Evolutionary conservation across 2,329 filamentous ascomycete genomes (phyloP).

Genomic region (Dothiorella sarmentorum): DNA sequence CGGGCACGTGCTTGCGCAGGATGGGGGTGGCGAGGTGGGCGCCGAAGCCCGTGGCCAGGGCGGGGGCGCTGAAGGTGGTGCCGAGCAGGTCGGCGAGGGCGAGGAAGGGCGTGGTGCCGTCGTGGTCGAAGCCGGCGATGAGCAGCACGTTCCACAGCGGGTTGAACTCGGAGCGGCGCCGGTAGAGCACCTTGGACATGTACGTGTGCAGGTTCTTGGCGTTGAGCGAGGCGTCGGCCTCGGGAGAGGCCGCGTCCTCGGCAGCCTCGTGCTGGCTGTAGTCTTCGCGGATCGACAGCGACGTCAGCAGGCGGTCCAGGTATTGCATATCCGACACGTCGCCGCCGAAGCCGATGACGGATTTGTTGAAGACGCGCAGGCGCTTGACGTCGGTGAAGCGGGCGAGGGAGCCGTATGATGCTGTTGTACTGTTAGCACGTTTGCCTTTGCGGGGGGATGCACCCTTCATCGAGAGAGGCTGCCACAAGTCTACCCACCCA

Average conservation of each 20-base stretch:
- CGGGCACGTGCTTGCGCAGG: slow-evolving; percentile 76
- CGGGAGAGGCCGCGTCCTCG: slow-evolving; percentile 38
- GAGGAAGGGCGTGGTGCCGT: slow-evolving; percentile 77
- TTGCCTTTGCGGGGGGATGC: neutral
- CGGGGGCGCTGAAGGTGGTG: slow-evolving; percentile 84
- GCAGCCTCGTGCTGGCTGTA: slow-evolving; percentile 53
- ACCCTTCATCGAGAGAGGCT: neutral
- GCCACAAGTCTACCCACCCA: slow-evolving; percentile 61
- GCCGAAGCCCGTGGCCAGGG: slow-evolving; percentile 89
- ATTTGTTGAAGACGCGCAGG: slow-evolving; percentile 81
- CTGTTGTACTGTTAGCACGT: slow-evolving; percentile 46
- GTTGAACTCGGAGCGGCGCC: slow-evolving; percentile 91
- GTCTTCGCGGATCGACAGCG: slow-evolving; percentile 83
- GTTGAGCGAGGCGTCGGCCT: slow-evolving; percentile 56
- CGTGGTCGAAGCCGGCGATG: slow-evolving; percentile 78
- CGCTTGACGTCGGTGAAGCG: slow-evolving; percentile 97
- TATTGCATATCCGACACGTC: slow-evolving; percentile 99
- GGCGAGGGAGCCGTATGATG: slow-evolving; percentile 92
- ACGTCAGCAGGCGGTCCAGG: slow-evolving; percentile 84
- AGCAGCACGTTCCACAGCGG: slow-evolving; percentile 96
- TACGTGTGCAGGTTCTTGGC: slow-evolving; percentile 97
- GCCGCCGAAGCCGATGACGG: slow-evolving; percentile 89
- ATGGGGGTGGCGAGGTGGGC: slow-evolving; percentile 90
- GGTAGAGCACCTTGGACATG: slow-evolving; percentile 92
- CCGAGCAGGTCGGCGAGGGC: slow-evolving; percentile 88